Evolutionary conservation across 129 eudicot genomes (phyloP).

Genomic region (Artemisia tridentata): DNA sequence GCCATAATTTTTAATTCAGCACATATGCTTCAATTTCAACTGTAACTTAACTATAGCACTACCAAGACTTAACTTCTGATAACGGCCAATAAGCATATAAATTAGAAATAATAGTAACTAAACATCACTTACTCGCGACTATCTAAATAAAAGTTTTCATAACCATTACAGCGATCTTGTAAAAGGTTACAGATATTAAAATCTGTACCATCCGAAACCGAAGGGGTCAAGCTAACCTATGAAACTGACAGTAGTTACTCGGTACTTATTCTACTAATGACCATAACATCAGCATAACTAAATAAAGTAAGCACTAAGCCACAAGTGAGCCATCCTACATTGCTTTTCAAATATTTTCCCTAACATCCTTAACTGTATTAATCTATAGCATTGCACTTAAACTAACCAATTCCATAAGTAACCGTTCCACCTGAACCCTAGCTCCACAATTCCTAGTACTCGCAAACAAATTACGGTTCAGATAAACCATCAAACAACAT

Average conservation of each 20-base stretch:
- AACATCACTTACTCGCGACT: not conserved
- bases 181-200: too few species aligned
- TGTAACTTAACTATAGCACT: not conserved
- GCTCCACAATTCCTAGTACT: not conserved
- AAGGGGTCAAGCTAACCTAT: too few species aligned
- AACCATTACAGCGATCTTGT: too few species aligned
- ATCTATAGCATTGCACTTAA: not conserved
- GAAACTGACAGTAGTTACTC: too few species aligned
- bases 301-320: not conserved
- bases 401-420: constrained; percentile 6
- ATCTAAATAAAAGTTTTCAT: not conserved
- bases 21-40: not conserved
- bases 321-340: too few species aligned
- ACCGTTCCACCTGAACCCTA: constrained; percentile 15
- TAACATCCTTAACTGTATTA: not conserved
- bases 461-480: not conserved
- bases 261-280: too few species aligned
- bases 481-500: not conserved
- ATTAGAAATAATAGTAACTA: not conserved
- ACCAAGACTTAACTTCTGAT: not conserved
- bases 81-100: not conserved
- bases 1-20: too few species aligned
- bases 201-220: too few species aligned
- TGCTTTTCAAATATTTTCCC: too few species aligned
- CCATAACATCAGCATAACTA: not conserved